Percentiles rank a stretch among this genome's conserved stretches.
phyloP scores from a whole-genome alignment of 306 rosid species.

The Cucurbita maxima region DNA sequence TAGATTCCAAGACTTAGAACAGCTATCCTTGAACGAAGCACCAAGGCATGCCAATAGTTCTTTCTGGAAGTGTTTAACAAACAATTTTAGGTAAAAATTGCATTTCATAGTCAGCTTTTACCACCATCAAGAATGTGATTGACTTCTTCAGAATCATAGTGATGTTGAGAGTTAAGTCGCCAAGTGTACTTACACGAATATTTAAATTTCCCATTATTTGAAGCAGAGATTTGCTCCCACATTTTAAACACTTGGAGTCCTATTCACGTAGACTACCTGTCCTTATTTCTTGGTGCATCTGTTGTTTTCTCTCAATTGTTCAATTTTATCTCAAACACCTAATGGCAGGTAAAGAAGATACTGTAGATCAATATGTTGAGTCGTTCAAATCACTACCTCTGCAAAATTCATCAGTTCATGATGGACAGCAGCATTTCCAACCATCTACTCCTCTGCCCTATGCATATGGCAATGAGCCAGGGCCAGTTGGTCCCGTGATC shows the following conservation, averaged over 20 bases:
- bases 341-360: slow-evolving; percentile 50
- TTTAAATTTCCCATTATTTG: background rate
- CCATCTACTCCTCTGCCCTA: slow-evolving; percentile 28
- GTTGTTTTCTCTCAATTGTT: background rate
- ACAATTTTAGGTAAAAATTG: background rate
- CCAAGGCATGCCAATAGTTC: background rate
- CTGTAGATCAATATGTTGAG: slow-evolving; percentile 38
- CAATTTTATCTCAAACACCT: slow-evolving; percentile 22
- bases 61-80: background rate
- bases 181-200: background rate
- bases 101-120: background rate
- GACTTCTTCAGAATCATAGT: background rate
- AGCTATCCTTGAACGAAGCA: background rate
- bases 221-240: background rate
- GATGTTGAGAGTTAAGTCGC: background rate
- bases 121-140: background rate
- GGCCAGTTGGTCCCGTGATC: slow-evolving; percentile 31
- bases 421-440: slow-evolving; percentile 40
- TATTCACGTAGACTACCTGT: background rate
- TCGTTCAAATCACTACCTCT: slow-evolving; percentile 30
- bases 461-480: slow-evolving; percentile 33
- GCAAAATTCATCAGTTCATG: slow-evolving; percentile 40
- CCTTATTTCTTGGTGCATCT: background rate
- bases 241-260: background rate
- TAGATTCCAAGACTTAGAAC: background rate